Evolutionary conservation across 2,329 filamentous ascomycete genomes (phyloP).

Genomic region (Talaromyces sp.): DNA sequence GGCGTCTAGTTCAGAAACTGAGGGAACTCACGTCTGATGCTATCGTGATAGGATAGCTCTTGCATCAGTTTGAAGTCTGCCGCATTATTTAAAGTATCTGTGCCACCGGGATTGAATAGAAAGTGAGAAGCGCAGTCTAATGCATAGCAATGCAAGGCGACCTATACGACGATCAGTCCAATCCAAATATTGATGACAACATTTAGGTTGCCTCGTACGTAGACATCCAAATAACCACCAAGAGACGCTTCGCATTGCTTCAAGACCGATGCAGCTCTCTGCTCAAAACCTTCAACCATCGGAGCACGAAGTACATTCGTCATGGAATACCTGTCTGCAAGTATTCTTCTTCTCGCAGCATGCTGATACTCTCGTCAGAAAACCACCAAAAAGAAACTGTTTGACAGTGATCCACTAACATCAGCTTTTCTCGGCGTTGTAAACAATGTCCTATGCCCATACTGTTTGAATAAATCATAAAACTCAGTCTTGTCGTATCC

Average conservation of each 20-base stretch:
- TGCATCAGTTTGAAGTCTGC: constrained; percentile 65
- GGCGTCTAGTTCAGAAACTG: too few relatives aligned
- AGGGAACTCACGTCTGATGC: constrained; percentile 57
- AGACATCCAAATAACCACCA: constrained; percentile 55
- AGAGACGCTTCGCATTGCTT: constrained; percentile 49
- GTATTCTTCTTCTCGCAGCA: constrained; percentile 58
- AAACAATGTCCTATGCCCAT: constrained; percentile 37
- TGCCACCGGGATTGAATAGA: constrained; percentile 65
- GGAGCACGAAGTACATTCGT: constrained; percentile 59
- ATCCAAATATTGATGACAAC: background rate
- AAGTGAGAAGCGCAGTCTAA: constrained; percentile 68
- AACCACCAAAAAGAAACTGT: background rate
- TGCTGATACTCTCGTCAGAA: constrained; percentile 46
- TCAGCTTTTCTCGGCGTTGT: constrained; percentile 31
- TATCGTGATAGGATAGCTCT: constrained; percentile 65
- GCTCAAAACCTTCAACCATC: constrained; percentile 56
- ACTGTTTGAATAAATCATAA: constrained; percentile 35
- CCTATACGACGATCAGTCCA: constrained; percentile 19
- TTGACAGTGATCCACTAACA: constrained; percentile 15
- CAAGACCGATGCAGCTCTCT: constrained; percentile 56
- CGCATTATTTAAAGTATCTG: constrained; percentile 55
- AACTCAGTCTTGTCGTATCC: constrained; percentile 39
- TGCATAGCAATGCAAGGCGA: constrained; percentile 62
- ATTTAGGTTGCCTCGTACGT: constrained; percentile 44
- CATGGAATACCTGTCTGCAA: constrained; percentile 67